Percentiles rank a stretch among this genome's conserved stretches.
Conservation (phyloP, 1,284 basidiomycete species). For the Boletus subluridellus region DNA sequence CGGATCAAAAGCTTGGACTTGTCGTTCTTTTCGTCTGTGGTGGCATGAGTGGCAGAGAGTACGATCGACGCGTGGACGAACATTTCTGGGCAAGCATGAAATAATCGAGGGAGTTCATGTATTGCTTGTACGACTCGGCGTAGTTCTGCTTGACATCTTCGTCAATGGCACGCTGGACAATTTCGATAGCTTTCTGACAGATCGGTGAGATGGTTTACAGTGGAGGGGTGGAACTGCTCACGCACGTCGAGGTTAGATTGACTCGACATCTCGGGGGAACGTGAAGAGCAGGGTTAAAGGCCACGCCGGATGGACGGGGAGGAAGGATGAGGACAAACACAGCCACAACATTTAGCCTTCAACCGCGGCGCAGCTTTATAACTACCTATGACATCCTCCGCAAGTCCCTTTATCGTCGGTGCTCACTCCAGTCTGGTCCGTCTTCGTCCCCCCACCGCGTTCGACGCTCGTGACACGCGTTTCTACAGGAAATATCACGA, state of each 20-base stretch:
- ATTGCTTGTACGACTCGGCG: constrained; percentile 89
- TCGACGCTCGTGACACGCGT: constrained; percentile 13
- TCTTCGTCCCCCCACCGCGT: neutral
- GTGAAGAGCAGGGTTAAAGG: neutral
- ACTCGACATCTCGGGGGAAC: constrained; percentile 21
- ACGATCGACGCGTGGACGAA: constrained; percentile 28
- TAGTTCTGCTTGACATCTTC: constrained; percentile 95
- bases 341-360: constrained; percentile 10
- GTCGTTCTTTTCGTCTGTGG: constrained; percentile 91
- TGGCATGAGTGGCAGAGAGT: neutral
- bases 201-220: constrained; percentile 14
- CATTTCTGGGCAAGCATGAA: constrained; percentile 87
- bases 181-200: constrained; percentile 84
- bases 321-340: constrained; percentile 9
- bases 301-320: neutral
- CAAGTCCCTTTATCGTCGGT: no score
- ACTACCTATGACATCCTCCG: no score
- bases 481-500: constrained; percentile 53
- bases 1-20: constrained; percentile 88
- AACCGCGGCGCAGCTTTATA: neutral
- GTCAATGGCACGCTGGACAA: constrained; percentile 94
- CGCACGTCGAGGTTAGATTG: constrained; percentile 33
- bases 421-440: constrained; percentile 62
- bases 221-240: constrained; percentile 7
- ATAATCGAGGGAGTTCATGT: constrained; percentile 95